A percentile compares a stretch with the other conserved stretches of the same genome.
phyloP scores from a whole-genome alignment of 176 grass and related monocot genomes.

The Bromus sterilis region DNA sequence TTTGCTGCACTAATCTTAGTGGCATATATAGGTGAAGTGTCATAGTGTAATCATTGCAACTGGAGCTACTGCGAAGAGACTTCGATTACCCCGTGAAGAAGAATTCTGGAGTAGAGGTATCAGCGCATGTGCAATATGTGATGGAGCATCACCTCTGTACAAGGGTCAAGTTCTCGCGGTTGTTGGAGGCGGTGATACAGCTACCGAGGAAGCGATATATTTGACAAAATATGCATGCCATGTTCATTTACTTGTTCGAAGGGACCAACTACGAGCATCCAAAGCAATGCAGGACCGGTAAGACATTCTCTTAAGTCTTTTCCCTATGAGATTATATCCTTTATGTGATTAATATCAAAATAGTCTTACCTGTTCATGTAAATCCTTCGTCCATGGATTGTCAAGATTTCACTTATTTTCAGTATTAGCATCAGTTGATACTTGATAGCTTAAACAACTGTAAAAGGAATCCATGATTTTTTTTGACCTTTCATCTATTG shows the following conservation, averaged over 20 bases:
- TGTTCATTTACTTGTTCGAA: slow-evolving; percentile 93
- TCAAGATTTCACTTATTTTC: slow-evolving; percentile 5
- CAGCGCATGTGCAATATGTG: slow-evolving; percentile 97
- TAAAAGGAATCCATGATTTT: background rate
- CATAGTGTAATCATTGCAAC: slow-evolving; percentile 91
- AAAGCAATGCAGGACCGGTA: slow-evolving; percentile 99
- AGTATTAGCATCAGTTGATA: background rate
- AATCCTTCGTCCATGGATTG: background rate
- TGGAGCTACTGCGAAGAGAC: slow-evolving; percentile 79
- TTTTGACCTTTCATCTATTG: background rate
- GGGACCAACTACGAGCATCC: slow-evolving; percentile 60
- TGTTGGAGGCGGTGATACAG: slow-evolving; percentile 88
- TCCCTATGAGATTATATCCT: background rate
- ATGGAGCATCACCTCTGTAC: slow-evolving; percentile 84
- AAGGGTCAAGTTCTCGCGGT: slow-evolving; percentile 94
- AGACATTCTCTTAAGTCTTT: background rate
- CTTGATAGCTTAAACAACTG: background rate
- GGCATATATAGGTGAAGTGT: slow-evolving; percentile 62
- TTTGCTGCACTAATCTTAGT: slow-evolving; percentile 19
- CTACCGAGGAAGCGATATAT: slow-evolving; percentile 92
- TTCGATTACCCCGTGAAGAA: slow-evolving; percentile 79
- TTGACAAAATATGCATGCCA: slow-evolving; percentile 97
- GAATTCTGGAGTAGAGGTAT: slow-evolving; percentile 99
- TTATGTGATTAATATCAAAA: background rate
- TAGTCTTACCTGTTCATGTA: slow-evolving; percentile 6